Evolutionary conservation across 2,329 filamentous ascomycete genomes (phyloP), one percentile per base, ranked within the genome.

Genomic region (Canariomyces notabilis): DNA sequence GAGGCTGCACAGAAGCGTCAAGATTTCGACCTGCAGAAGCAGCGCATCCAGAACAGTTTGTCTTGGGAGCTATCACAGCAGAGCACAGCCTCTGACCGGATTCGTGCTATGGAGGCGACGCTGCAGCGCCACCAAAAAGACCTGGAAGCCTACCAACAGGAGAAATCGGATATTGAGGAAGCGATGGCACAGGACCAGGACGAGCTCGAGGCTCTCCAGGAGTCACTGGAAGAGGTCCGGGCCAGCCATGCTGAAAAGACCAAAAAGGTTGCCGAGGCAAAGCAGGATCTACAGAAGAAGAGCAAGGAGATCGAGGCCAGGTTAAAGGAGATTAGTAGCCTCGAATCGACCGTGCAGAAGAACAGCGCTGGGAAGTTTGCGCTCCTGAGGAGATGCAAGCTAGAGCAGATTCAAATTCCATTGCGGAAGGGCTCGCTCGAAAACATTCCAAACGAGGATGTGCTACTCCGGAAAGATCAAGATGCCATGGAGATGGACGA

Each of bases 401-500:
- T 98, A 37, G 91, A 97, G 63, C 90, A 96, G 61, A 87, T 97
- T 56, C 82, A 85, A 52, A 77, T 98, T 48, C 93, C 93, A 2
- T 75, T 98, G 18, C 71, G 76, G 2, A 72, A 82, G 46, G 83
- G 83, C 19, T 95, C 89, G 2, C 74, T 98, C 19, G 89, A 95
- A 58, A 80, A 84, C 53, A 75, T 98, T 42, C 93, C 93, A 3
- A 89, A 94, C 58, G 88, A 94, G 61, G 89, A 95, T 57, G 78
- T 83, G 51, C 70, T 94, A 34, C 72, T 88, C 35, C 82, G 84
- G 48, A 78, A 80, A 45, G 89, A 95, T 60, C 79, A 84, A 1
- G 89, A 96, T 61, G 85, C 85, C 3, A 96, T 97, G 90, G 91
- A 97, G 55, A 72, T 97, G 16, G 93, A 97, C 53, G 57, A 48